These are phyloP conservation scores for Ogataea nitratoaversa DNA, from an alignment of 805 yeast species.

Conservation along the genomic window DNA sequence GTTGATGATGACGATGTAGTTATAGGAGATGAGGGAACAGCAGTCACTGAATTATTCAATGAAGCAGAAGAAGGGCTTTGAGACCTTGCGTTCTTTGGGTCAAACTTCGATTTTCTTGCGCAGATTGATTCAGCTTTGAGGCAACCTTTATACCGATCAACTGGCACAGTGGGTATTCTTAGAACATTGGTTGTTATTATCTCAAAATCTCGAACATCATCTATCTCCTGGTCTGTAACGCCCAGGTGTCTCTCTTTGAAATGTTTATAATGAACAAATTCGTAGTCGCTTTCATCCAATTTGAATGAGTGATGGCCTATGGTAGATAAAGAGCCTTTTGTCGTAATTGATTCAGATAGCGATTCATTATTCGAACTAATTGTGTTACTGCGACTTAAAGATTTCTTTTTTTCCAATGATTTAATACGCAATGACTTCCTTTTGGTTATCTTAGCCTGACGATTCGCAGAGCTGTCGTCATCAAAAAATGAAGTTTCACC, in stretches of 20 bases:
- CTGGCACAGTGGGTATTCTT: slow-evolving; percentile 2
- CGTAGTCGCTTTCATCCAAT: slow-evolving; percentile 19
- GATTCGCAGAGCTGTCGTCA: slow-evolving; percentile 16
- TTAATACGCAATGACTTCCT: slow-evolving; percentile 32
- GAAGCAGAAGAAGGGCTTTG: background rate
- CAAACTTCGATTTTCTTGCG: background rate
- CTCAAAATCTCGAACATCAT: slow-evolving; percentile 3
- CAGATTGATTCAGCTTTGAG: slow-evolving; percentile 2
- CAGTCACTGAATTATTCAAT: background rate
- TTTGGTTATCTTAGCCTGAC: slow-evolving; percentile 28
- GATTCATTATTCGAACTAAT: slow-evolving; percentile 16
- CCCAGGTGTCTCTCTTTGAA: slow-evolving; percentile 13
- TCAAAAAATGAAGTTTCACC: slow-evolving; percentile 38
- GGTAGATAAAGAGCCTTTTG: slow-evolving; percentile 12
- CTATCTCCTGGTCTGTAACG: slow-evolving; percentile 2
- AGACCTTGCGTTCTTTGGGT: background rate
- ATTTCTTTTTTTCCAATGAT: slow-evolving; percentile 33
- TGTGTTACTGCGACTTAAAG: slow-evolving; percentile 29
- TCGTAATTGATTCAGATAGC: slow-evolving; percentile 11
- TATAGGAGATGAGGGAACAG: background rate
- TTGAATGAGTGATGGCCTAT: slow-evolving; percentile 13
- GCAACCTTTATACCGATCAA: slow-evolving; percentile 6
- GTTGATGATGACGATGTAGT: background rate
- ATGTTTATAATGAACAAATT: slow-evolving; percentile 15
- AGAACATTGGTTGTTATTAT: slow-evolving; percentile 6